Conservation (phyloP, 169 alveolate genomes). For the Plasmodium inui region DNA sequence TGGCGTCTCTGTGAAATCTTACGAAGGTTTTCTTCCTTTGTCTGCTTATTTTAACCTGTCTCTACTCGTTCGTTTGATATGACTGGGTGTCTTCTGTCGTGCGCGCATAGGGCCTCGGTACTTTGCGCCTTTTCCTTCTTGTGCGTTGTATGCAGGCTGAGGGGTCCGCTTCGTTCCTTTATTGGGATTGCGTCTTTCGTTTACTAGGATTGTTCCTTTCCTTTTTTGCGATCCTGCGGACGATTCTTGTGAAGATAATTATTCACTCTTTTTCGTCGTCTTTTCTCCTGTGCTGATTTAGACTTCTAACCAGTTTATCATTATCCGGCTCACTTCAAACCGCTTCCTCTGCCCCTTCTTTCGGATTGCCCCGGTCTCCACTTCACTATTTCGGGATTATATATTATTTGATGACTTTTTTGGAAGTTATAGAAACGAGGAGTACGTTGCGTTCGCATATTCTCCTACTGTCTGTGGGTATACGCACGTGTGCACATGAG, state of each 20-base stretch:
- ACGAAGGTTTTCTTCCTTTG: background rate
- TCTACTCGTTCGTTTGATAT: background rate
- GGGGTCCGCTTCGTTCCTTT: background rate
- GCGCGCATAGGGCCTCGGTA: background rate
- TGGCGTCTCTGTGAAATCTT: background rate
- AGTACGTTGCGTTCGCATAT: background rate
- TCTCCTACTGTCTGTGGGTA: background rate
- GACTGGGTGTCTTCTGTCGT: background rate
- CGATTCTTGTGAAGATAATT: background rate
- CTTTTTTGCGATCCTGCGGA: background rate
- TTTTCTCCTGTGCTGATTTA: background rate
- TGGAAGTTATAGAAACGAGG: background rate
- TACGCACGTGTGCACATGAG: background rate
- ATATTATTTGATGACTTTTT: background rate
- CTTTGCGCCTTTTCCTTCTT: background rate
- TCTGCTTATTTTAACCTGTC: background rate
- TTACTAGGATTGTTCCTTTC: background rate
- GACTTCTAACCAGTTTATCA: background rate
- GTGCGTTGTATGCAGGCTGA: background rate
- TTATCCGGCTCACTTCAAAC: background rate
- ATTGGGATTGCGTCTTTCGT: background rate
- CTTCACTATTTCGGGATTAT: background rate
- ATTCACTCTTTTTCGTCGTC: background rate
- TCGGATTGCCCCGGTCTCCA: background rate
- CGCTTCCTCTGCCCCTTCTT: background rate